Percentiles rank a stretch among this genome's conserved stretches.
These are phyloP conservation scores for Ceratonia siliqua DNA, from an alignment of 306 rosid genomes.

Conservation along the genomic window DNA sequence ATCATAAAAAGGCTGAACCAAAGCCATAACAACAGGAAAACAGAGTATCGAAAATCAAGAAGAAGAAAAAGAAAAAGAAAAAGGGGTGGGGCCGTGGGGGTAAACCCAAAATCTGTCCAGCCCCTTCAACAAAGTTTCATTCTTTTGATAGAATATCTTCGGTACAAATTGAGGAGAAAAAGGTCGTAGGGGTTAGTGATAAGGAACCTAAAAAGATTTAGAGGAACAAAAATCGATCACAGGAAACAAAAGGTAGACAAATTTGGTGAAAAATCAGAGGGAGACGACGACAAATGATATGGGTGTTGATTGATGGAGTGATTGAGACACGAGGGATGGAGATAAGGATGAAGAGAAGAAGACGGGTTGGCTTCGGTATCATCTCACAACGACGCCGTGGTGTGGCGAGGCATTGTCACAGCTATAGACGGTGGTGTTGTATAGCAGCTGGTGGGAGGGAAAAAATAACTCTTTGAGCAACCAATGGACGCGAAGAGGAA, in stretches of 20 bases:
- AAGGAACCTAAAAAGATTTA: conserved; percentile 7
- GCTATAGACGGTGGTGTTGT: background rate
- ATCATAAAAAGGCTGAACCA: conserved; percentile 30
- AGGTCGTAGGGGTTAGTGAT: conserved; percentile 7
- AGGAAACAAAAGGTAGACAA: conserved; percentile 11
- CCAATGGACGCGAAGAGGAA: conserved; percentile 9
- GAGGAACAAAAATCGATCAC: conserved; percentile 2
- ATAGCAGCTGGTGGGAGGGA: background rate
- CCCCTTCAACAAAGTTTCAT: background rate
- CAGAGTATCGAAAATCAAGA: background rate
- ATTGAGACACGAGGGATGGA: conserved; percentile 31
- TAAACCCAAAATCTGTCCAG: background rate
- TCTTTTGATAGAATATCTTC: background rate
- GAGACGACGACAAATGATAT: conserved; percentile 11
- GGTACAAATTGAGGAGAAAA: conserved; percentile 15
- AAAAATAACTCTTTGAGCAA: background rate
- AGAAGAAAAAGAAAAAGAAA: background rate
- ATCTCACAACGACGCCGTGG: conserved; percentile 25
- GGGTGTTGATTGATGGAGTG: background rate
- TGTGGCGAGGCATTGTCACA: background rate
- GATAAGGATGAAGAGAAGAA: background rate
- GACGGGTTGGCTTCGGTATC: background rate
- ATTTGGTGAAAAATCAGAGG: conserved; percentile 41
- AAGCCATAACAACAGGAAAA: conserved; percentile 13
- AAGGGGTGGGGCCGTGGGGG: background rate